These are phyloP conservation scores for Rubus idaeus DNA, from an alignment of 306 rosid species.

Conservation along the genomic window DNA sequence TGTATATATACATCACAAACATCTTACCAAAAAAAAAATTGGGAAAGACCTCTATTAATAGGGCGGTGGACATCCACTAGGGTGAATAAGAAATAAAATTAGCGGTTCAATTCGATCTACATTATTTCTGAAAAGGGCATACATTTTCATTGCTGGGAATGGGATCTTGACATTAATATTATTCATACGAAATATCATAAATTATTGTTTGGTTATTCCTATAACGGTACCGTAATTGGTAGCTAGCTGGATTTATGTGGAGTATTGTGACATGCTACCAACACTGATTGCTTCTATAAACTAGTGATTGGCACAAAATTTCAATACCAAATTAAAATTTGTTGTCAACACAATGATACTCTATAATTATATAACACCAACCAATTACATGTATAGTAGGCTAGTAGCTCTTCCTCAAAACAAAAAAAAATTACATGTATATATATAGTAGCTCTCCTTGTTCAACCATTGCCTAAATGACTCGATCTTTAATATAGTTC, in stretches of 20 bases:
- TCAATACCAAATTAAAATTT: neutral
- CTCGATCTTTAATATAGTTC: too few species aligned
- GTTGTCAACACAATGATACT: neutral
- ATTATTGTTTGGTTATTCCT: constrained; percentile 10
- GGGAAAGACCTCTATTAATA: too few species aligned
- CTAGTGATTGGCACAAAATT: neutral
- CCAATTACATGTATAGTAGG: neutral
- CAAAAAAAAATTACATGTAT: too few species aligned
- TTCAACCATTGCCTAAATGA: too few species aligned
- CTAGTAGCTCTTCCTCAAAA: neutral
- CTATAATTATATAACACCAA: neutral
- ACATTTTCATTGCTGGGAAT: neutral
- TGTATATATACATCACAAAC: too few species aligned
- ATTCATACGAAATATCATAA: neutral
- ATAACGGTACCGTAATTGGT: constrained; percentile 1
- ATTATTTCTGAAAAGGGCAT: neutral
- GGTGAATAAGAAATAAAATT: neutral
- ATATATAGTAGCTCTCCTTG: too few species aligned
- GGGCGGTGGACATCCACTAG: neutral
- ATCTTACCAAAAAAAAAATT: neutral
- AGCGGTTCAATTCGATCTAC: neutral
- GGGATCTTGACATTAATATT: neutral
- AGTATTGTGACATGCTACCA: constrained; percentile 23
- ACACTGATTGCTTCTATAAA: neutral
- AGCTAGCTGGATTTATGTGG: constrained; percentile 15